phyloP scores from a whole-genome alignment of 371 early-diverging fungal genomes.

The Mortierella polycephala region DNA sequence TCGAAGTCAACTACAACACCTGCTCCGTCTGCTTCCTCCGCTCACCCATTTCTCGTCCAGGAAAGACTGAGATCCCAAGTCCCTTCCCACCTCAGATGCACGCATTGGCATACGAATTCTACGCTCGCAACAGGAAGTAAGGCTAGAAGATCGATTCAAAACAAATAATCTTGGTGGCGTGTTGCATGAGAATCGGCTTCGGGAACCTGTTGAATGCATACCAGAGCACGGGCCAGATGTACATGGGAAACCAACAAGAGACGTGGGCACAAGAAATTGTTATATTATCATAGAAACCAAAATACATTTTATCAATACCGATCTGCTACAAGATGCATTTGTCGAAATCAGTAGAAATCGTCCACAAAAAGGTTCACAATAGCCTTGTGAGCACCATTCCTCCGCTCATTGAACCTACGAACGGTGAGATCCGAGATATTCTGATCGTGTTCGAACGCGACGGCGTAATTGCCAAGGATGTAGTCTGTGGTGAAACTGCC shows the following conservation, averaged over 20 bases:
- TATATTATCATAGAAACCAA: constrained; percentile 8
- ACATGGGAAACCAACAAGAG: neutral
- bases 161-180: neutral
- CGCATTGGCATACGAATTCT: constrained; percentile 92
- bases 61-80: constrained; percentile 91
- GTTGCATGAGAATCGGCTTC: neutral
- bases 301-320: neutral
- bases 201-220: neutral
- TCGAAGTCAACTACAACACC: constrained; percentile 96
- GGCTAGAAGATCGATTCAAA: neutral
- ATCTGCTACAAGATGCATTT: no score
- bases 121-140: constrained; percentile 67
- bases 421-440: constrained; percentile 41
- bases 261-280: constrained; percentile 1
- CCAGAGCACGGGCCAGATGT: neutral
- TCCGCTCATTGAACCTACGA: constrained; percentile 38
- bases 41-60: constrained; percentile 87
- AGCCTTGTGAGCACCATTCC: constrained; percentile 34
- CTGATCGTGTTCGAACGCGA: constrained; percentile 37
- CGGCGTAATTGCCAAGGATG: constrained; percentile 44
- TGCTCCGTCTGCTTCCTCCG: constrained; percentile 91
- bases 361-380: constrained; percentile 32
- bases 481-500: constrained; percentile 39
- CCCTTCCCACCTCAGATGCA: constrained; percentile 93
- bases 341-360: constrained; percentile 19